Conservation (phyloP, 2,329 filamentous ascomycete genomes). For the Xylariaceae sp. region DNA sequence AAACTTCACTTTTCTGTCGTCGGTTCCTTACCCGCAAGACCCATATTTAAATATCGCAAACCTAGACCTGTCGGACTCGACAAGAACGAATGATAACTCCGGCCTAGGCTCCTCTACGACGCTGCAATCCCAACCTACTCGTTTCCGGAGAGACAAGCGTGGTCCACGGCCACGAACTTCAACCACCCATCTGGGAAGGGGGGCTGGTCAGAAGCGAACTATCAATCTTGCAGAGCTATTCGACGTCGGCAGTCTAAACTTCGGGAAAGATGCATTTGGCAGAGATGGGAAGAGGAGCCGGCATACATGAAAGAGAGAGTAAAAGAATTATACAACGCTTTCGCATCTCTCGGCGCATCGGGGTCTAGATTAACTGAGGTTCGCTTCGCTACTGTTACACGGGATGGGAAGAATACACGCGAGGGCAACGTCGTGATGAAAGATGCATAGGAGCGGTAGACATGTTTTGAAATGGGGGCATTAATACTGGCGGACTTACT, state of each 20-base stretch:
- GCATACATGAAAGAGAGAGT: slow-evolving; percentile 35
- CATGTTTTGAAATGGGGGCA: slow-evolving; percentile 15
- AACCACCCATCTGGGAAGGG: slow-evolving; percentile 48
- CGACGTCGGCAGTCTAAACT: slow-evolving; percentile 58
- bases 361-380: slow-evolving; percentile 12
- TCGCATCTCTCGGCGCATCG: slow-evolving; percentile 17
- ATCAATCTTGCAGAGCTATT: slow-evolving; percentile 72
- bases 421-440: slow-evolving; percentile 7
- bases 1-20: slow-evolving; percentile 64
- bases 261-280: slow-evolving; percentile 55
- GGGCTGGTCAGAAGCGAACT: slow-evolving; percentile 66
- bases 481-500: slow-evolving; percentile 5
- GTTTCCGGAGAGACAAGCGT: slow-evolving; percentile 22
- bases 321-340: slow-evolving; percentile 1
- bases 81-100: slow-evolving; percentile 36
- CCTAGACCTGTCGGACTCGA: slow-evolving; percentile 52
- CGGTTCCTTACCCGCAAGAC: slow-evolving; percentile 53
- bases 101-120: slow-evolving; percentile 26
- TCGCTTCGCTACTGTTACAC: slow-evolving; percentile 13
- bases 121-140: slow-evolving; percentile 29
- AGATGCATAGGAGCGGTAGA: slow-evolving; percentile 11
- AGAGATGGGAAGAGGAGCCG: slow-evolving; percentile 45
- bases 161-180: slow-evolving; percentile 23
- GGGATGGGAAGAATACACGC: slow-evolving; percentile 3
- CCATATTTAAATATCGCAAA: slow-evolving; percentile 57